Conservation (phyloP, 345 rosid species). For the Gossypium anomalum region DNA sequence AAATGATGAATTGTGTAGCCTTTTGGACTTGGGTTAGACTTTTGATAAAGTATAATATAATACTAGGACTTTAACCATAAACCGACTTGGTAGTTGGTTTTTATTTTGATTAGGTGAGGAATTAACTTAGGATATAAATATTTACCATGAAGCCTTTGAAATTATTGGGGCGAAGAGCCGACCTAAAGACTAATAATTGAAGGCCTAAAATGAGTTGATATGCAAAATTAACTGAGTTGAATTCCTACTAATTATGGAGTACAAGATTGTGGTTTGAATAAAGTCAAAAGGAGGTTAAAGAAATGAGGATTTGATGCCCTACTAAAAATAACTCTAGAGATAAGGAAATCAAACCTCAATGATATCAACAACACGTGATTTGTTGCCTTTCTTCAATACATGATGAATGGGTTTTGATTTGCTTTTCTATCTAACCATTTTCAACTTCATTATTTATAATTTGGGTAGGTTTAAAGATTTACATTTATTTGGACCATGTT, state of each 20-base stretch:
- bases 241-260: constrained; percentile 8
- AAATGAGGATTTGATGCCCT: neutral
- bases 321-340: neutral
- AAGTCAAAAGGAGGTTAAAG: constrained; percentile 17
- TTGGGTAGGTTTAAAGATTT: too few relatives aligned
- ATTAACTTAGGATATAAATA: neutral
- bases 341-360: constrained; percentile 9
- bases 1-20: constrained; percentile 1
- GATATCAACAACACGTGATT: constrained; percentile 12
- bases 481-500: too few relatives aligned
- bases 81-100: constrained; percentile 20
- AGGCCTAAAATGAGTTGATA: neutral
- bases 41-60: neutral
- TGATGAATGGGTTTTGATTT: neutral
- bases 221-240: constrained; percentile 7
- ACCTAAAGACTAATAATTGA: constrained; percentile 17
- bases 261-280: neutral
- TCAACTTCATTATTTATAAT: too few relatives aligned
- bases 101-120: neutral
- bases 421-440: constrained; percentile 8
- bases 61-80: constrained; percentile 11
- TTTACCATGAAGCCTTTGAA: neutral
- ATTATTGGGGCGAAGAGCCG: neutral
- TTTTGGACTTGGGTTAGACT: neutral
- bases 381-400: constrained; percentile 24